phyloP scores from a whole-genome alignment of 139 green algal species.

The Haematococcus sp. region DNA sequence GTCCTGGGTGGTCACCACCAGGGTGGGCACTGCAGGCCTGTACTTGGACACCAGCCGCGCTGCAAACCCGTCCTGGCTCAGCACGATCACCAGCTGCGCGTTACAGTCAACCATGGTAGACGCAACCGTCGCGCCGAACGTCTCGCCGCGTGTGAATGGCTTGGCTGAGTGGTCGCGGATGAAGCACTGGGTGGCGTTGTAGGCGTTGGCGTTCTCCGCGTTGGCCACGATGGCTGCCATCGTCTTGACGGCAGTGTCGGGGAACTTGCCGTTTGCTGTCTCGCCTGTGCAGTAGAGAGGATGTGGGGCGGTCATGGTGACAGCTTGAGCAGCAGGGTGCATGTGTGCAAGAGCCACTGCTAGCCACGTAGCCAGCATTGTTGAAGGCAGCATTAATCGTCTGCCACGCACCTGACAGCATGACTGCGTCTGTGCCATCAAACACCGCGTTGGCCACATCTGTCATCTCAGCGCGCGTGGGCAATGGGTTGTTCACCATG shows the following conservation, averaged over 20 bases:
- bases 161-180: conserved; percentile 53
- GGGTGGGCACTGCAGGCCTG: conserved; percentile 46
- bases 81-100: conserved; percentile 43
- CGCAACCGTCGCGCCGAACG: conserved; percentile 40
- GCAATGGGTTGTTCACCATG: conserved; percentile 54
- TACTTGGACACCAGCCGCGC: conserved; percentile 61
- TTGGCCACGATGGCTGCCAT: conserved; percentile 71
- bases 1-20: conserved; percentile 29
- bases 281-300: conserved; percentile 34
- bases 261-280: conserved; percentile 72
- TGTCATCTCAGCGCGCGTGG: conserved; percentile 63
- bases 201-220: conserved; percentile 35
- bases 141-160: conserved; percentile 45
- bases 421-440: conserved; percentile 62
- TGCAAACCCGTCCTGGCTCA: conserved; percentile 41
- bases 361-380: no score
- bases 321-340: not conserved
- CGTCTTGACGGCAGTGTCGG: conserved; percentile 53
- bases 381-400: not conserved
- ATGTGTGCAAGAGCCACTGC: not conserved
- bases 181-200: conserved; percentile 21
- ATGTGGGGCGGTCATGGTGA: no score
- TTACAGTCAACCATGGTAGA: conserved; percentile 56
- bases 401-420: conserved; percentile 41
- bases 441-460: conserved; percentile 66